A percentile compares a stretch with the other conserved stretches of the same genome.
phyloP scores from a whole-genome alignment of 2,329 filamentous ascomycete species.

The Lachnellula hyalina region DNA sequence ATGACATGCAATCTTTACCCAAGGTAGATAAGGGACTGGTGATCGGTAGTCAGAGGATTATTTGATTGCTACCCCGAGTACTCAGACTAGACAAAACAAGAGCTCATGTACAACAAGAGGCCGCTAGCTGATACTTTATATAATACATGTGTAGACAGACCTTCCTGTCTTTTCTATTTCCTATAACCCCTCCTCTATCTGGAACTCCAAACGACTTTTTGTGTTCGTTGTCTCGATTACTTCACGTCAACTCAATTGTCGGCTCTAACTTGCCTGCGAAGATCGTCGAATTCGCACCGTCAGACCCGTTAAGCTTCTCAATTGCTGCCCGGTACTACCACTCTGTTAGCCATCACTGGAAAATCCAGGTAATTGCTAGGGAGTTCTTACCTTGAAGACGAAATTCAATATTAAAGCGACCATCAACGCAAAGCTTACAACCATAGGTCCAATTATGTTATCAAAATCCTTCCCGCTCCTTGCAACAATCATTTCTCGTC shows the following conservation, averaged over 20 bases:
- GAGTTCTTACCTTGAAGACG: conserved; percentile 64
- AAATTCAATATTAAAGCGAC: conserved; percentile 82
- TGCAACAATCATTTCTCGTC: conserved; percentile 73
- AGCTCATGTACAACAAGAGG: too few relatives aligned
- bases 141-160: neutral
- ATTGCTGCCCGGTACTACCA: conserved; percentile 24
- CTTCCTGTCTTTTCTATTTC: neutral
- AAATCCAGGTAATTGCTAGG: neutral
- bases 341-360: conserved; percentile 7
- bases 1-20: too few relatives aligned
- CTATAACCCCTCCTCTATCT: neutral
- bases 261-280: neutral
- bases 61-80: too few relatives aligned
- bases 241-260: conserved; percentile 16
- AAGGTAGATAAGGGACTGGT: too few relatives aligned
- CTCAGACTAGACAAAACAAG: too few relatives aligned
- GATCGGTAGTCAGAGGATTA: too few relatives aligned
- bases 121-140: neutral
- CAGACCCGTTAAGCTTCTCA: conserved; percentile 9
- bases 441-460: conserved; percentile 75
- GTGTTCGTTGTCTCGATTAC: neutral
- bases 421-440: conserved; percentile 75
- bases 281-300: conserved; percentile 6
- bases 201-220: neutral
- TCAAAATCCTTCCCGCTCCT: conserved; percentile 92